Evolutionary conservation across 345 rosid species (phyloP), one percentile per base, ranked within the genome.

Genomic region (Luvunga scandens): DNA sequence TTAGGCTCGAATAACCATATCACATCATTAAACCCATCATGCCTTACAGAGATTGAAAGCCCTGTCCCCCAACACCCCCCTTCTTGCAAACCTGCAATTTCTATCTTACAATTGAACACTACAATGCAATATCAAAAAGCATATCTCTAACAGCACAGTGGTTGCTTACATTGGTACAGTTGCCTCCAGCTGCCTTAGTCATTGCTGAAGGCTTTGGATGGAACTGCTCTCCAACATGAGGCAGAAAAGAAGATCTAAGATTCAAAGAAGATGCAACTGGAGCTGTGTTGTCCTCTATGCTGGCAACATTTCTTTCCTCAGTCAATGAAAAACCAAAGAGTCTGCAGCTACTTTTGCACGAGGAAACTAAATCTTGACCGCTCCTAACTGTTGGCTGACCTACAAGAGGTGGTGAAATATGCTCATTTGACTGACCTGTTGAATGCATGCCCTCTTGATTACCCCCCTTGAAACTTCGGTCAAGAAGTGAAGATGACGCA

Each of bases 321-420:
- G 90, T 94, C 83, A 96, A 75, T 2, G 92, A 94, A 87, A 96
- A 93, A 55, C 99, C 99, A 76, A 96, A 96, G 76, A 96, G 94
- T 80, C 97, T 89, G 86, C 99, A 96, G 78, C 97, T 90, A 77
- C 90, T 88, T 84, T 88, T 89, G 72, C 91, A 87, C 0, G 92
- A 81, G 42, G 91, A 70, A 34, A 77, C 85, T 73, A 89, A 31
- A 72, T 91, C 89, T 80, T 84, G 88, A 28, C 76, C 42, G 33
- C 77, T 73, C 60, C 85, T 69, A 38, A 79, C 60, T 57, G 84
- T 19, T 63, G 88, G 22, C 31, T 71, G 85, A 75, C 74, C 77
- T 57, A 16, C 70, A 66, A 64, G 72, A 82, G 83, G 75, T 10
- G 75, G 85, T 42, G 82, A 79, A 59, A 75, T 64, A 34, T 60